phyloP scores from a whole-genome alignment of 257 asterid species.

The Solanum pinnatisectum region DNA sequence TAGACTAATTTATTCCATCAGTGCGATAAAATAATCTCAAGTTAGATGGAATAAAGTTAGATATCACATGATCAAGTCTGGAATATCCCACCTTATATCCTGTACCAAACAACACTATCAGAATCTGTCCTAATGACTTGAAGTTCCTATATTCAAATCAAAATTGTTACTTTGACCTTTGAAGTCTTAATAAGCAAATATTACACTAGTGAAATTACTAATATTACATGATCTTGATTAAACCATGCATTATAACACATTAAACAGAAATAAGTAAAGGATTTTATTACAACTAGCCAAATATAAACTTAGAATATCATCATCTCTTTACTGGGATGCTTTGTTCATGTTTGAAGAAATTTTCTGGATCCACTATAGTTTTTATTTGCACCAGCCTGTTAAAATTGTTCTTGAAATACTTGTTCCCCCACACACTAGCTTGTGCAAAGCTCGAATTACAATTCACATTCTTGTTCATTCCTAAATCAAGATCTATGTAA shows the following conservation, averaged over 20 bases:
- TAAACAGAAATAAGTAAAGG: background rate
- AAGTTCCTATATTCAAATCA: background rate
- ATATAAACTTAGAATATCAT: background rate
- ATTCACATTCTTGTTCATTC: background rate
- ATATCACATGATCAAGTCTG: no score
- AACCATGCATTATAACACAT: background rate
- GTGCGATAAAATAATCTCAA: background rate
- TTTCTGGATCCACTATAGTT: background rate
- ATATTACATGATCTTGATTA: background rate
- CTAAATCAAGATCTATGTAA: slow-evolving; percentile 6
- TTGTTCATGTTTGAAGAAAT: slow-evolving; percentile 1
- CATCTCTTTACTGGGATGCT: slow-evolving; percentile 1
- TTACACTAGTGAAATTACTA: background rate
- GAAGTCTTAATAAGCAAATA: background rate
- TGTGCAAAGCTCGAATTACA: background rate
- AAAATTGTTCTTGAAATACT: slow-evolving; percentile 1
- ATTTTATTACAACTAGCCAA: background rate
- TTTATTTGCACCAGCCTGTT: background rate
- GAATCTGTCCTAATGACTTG: background rate
- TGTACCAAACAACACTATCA: background rate
- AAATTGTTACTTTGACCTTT: background rate
- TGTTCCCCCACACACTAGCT: background rate
- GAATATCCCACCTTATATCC: no score
- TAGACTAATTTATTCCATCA: no score
- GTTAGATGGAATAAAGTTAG: no score